Evolutionary conservation across 352 stramenopile genomes (phyloP).

Genomic region (Thalassiosira ordinaria): DNA sequence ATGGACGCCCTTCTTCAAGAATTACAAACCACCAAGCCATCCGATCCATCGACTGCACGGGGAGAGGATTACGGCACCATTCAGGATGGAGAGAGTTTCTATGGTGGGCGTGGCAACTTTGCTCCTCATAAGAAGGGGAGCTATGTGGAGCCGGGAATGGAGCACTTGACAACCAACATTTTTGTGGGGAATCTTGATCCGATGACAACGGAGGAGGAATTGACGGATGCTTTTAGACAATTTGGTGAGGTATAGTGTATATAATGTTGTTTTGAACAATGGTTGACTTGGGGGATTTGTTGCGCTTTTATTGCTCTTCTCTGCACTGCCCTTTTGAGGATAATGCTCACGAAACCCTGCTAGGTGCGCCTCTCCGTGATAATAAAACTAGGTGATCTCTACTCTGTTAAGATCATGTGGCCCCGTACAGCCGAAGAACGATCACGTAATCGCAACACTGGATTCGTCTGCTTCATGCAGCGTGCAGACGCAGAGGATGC

Average conservation of each 20-base stretch:
- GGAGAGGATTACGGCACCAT: constrained; percentile 32
- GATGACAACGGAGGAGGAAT: constrained; percentile 91
- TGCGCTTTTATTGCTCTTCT: constrained; percentile 13
- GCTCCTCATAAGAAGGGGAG: constrained; percentile 66
- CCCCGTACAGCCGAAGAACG: constrained; percentile 93
- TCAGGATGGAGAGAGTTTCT: constrained; percentile 15
- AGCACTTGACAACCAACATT: constrained; percentile 90
- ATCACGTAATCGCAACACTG: constrained; percentile 89
- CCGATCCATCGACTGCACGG: constrained; percentile 10
- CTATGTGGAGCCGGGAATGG: constrained; percentile 71
- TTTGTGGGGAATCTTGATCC: constrained; percentile 94
- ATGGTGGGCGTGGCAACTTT: constrained; percentile 21
- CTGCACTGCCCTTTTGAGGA: neutral
- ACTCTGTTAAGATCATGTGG: constrained; percentile 99
- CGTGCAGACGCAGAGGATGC: constrained; percentile 76
- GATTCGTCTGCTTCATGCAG: constrained; percentile 94
- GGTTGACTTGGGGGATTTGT: constrained; percentile 4
- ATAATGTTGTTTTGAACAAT: constrained; percentile 14
- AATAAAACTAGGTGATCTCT: constrained; percentile 85
- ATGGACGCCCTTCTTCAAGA: constrained; percentile 80
- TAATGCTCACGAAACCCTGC: constrained; percentile 22
- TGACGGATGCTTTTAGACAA: constrained; percentile 89
- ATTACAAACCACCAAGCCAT: constrained; percentile 56
- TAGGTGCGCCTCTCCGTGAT: neutral
- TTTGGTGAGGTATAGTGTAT: constrained; percentile 91